phyloP scores from a whole-genome alignment of 2,329 filamentous ascomycete species.

The Leptographium wingfieldii region DNA sequence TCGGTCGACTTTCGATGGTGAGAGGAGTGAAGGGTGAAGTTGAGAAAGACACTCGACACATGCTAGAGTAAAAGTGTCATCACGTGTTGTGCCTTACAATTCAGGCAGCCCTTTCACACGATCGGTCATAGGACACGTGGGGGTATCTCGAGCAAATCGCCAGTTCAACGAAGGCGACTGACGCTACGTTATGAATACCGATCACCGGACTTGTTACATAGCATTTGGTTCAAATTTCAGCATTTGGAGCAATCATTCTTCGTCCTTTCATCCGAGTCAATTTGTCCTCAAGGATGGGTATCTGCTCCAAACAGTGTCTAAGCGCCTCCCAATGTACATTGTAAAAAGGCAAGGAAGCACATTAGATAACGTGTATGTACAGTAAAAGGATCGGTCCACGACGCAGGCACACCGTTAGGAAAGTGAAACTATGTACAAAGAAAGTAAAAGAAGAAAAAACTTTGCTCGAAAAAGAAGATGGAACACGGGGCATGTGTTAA shows the following conservation, averaged over 20 bases:
- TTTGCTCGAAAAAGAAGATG: background rate
- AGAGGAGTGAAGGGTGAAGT: background rate
- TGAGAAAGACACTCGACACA: background rate
- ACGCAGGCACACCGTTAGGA: background rate
- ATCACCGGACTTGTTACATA: background rate
- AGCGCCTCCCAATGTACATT: background rate
- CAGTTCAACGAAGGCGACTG: too few relatives aligned
- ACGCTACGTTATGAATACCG: background rate
- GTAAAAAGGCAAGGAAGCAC: background rate
- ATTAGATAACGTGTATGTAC: background rate
- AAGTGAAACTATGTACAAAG: background rate
- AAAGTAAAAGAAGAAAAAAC: background rate
- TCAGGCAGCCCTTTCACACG: background rate
- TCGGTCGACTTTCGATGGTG: background rate
- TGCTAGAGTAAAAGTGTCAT: background rate
- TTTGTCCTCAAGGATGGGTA: background rate
- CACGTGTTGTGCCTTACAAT: background rate
- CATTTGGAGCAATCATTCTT: background rate
- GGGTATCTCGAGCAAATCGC: too few relatives aligned
- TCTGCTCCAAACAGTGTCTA: background rate
- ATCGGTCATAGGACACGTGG: background rate
- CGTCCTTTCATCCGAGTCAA: background rate
- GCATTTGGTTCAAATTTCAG: background rate
- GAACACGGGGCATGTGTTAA: background rate
- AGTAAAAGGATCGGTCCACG: background rate